Conservation (phyloP, 2,329 filamentous ascomycete species). For the Fusarium nisikadoi region DNA sequence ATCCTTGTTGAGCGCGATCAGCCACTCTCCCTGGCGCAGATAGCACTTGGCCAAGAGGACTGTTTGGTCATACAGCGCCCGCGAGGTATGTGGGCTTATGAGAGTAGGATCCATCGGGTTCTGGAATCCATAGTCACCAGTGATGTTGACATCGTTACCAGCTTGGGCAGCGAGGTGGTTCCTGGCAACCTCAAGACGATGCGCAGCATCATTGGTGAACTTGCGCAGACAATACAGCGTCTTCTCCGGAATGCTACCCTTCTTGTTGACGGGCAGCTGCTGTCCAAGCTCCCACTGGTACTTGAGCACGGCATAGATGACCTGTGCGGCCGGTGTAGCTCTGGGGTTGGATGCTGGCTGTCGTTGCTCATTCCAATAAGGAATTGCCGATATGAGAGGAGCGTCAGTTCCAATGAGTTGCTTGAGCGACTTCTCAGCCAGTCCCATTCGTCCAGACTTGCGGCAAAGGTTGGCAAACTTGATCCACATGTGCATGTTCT, state of each 20-base stretch:
- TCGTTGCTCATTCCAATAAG: constrained; percentile 62
- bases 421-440: constrained; percentile 94
- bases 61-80: constrained; percentile 68
- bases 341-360: constrained; percentile 45
- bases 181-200: constrained; percentile 63
- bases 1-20: constrained; percentile 83
- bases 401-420: constrained; percentile 82
- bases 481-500: constrained; percentile 99
- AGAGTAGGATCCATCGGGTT: constrained; percentile 57
- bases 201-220: constrained; percentile 70
- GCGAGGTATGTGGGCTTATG: constrained; percentile 62
- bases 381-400: constrained; percentile 69
- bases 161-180: constrained; percentile 61
- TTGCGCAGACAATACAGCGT: constrained; percentile 68
- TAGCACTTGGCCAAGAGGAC: constrained; percentile 93
- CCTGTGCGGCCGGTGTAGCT: constrained; percentile 74
- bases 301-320: constrained; percentile 97
- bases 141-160: constrained; percentile 57
- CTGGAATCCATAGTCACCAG: constrained; percentile 62
- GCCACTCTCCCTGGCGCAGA: constrained; percentile 96
- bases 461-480: constrained; percentile 98
- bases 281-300: constrained; percentile 93
- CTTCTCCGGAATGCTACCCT: constrained; percentile 61
- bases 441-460: constrained; percentile 92
- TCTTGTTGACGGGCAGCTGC: constrained; percentile 55